Percentiles rank a stretch among this genome's conserved stretches.
Conservation (phyloP, 495 filamentous ascomycete genomes). For the Aspergillus kassunensis region DNA sequence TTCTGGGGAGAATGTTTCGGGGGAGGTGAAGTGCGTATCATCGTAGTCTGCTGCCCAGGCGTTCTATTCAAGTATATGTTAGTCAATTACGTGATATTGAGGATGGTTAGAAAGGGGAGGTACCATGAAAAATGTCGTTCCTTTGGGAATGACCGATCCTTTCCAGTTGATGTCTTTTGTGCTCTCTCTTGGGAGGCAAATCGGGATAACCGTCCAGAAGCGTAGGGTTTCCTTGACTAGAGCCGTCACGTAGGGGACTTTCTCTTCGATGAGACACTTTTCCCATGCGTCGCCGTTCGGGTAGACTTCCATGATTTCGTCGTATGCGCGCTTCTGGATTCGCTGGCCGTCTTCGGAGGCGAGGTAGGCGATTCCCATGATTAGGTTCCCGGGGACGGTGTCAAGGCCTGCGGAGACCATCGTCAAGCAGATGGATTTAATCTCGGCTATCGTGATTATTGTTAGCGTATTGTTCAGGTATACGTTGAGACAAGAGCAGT, state of each 20-base stretch:
- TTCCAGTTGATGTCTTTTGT: slow-evolving; percentile 63
- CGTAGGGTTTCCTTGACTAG: slow-evolving; percentile 66
- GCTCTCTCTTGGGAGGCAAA: slow-evolving; percentile 61
- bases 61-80: slow-evolving; percentile 38
- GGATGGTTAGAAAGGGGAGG: background rate
- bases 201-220: slow-evolving; percentile 72
- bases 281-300: slow-evolving; percentile 63
- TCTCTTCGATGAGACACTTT: slow-evolving; percentile 62
- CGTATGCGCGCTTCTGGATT: slow-evolving; percentile 60
- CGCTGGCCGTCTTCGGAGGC: slow-evolving; percentile 55
- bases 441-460: slow-evolving; percentile 55
- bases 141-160: slow-evolving; percentile 55
- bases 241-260: slow-evolving; percentile 66
- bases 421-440: slow-evolving; percentile 69
- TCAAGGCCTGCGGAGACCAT: slow-evolving; percentile 74
- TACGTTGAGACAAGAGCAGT: background rate
- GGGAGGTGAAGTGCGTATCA: slow-evolving; percentile 57
- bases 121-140: slow-evolving; percentile 66
- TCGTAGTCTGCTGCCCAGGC: slow-evolving; percentile 70
- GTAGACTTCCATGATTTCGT: slow-evolving; percentile 61
- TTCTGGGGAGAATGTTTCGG: slow-evolving; percentile 56
- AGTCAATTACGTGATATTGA: background rate
- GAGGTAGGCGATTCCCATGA: slow-evolving; percentile 71
- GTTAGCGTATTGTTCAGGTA: no score
- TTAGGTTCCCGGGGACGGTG: slow-evolving; percentile 63